Evolutionary conservation across 768 basidiomycete genomes (phyloP), one percentile per base, ranked within the genome.

Genomic region (Hydnomerulius pinastri): DNA sequence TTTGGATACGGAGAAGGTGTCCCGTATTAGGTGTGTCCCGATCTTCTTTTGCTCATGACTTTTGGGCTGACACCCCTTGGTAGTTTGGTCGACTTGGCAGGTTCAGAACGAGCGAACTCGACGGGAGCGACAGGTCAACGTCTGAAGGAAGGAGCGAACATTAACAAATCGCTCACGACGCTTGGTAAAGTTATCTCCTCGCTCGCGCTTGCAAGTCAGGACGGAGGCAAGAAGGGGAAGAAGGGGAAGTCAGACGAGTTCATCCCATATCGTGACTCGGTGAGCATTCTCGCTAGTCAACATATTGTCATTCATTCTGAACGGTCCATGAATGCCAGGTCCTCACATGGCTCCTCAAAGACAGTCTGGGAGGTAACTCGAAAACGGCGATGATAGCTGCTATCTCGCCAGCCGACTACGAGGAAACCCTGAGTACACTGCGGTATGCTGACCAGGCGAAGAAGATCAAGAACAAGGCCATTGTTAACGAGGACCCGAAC

Each of bases 381-480:
- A 96, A 97, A 75, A 99, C 96, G 4, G 94, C 96, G 4, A 98
- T 99, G 97, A 98, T 99, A 57, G 97, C 97, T 43, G 97, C 97
- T 32, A 98, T 99, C 54, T 86, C 93, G 38, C 95, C 94, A n/a
- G 95, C 94, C 39, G 94, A 98, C 72, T 98, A 98, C 64, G 96
- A 98, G 58, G 96, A 98, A 70, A 98, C 96, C 13, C 75, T 98
- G 54, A 92, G 92, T 71, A 98, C 96, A 2, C 76, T 99, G 51
- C 89, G 97, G 5, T 98, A 99, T 71, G 97, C 97, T 59, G 94
- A 97, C 77, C 92, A 92, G 68, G 95, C 96, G 28, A 99, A 99
- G 87, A 96, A 96, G 86, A 99, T 99, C 73, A 98, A 95, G 85
- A 99, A 98, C 73, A 96, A 98, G 76, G 96, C 97, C 13, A 85